phyloP scores from a whole-genome alignment of 768 basidiomycete species.

The Mycena galericulata region DNA sequence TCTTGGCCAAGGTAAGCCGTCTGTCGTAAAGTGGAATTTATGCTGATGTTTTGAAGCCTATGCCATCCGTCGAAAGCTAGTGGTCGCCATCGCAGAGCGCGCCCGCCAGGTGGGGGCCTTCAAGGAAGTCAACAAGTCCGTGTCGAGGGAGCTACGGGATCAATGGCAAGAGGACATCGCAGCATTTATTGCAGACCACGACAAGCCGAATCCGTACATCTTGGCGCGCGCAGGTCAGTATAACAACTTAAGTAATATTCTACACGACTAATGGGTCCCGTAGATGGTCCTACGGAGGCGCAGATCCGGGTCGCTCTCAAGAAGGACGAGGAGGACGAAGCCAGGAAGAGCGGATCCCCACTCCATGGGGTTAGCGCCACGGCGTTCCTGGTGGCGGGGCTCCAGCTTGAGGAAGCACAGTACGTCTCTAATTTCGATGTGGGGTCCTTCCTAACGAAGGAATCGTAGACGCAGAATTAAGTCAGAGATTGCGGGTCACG shows the following conservation, averaged over 20 bases:
- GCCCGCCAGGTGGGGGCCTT: too few relatives aligned
- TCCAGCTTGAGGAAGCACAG: slow-evolving; percentile 31
- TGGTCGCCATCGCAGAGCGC: too few relatives aligned
- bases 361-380: background rate
- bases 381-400: slow-evolving; percentile 14
- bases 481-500: background rate
- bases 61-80: too few relatives aligned
- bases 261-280: too few relatives aligned
- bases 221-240: background rate
- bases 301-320: background rate
- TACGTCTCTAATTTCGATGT: background rate
- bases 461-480: background rate
- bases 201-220: slow-evolving; percentile 3
- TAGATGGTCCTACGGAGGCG: background rate
- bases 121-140: too few relatives aligned
- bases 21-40: too few relatives aligned
- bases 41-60: too few relatives aligned
- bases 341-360: background rate
- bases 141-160: too few relatives aligned
- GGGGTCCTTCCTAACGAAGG: too few relatives aligned
- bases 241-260: too few relatives aligned
- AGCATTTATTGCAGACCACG: background rate
- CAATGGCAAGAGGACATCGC: too few relatives aligned
- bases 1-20: too few relatives aligned
- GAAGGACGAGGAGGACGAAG: background rate